phyloP scores from a whole-genome alignment of 768 basidiomycete species.

The Hypholoma fasciculare region DNA sequence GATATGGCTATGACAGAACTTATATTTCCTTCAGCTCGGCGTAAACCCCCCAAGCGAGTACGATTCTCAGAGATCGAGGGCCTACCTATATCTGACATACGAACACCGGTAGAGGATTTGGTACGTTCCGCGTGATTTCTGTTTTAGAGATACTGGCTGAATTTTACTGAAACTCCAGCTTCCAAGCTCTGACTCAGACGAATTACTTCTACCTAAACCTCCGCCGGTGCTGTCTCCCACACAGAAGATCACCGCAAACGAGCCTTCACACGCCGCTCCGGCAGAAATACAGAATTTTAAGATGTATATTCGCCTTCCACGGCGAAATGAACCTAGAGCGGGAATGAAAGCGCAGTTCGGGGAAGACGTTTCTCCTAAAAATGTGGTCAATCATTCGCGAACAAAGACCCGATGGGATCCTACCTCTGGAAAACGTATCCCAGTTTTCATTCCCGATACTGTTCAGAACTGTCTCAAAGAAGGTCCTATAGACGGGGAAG shows the following conservation, averaged over 20 bases:
- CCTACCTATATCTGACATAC: conserved; percentile 6
- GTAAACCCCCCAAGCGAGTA: conserved; percentile 9
- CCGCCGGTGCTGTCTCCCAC: background rate
- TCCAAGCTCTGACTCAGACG: background rate
- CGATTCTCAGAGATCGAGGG: conserved; percentile 5
- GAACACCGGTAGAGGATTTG: conserved; percentile 5
- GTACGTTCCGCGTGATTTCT: background rate
- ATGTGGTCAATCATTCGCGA: conserved; percentile 1
- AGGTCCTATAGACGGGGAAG: no score
- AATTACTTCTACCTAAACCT: background rate
- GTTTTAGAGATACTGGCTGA: background rate
- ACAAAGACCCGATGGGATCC: conserved; percentile 16
- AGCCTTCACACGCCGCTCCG: background rate
- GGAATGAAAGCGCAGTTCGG: background rate
- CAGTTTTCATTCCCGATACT: background rate
- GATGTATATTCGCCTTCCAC: background rate
- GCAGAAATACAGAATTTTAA: background rate
- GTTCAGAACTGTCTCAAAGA: background rate
- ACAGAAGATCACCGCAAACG: background rate
- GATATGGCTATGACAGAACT: background rate
- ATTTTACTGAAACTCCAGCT: background rate
- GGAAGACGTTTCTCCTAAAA: background rate
- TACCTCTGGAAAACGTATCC: conserved; percentile 5
- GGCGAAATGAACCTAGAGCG: background rate
- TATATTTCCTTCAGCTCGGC: background rate